These are phyloP conservation scores for Jaapia argillacea DNA, from an alignment of 768 basidiomycete genomes.

Conservation along the genomic window DNA sequence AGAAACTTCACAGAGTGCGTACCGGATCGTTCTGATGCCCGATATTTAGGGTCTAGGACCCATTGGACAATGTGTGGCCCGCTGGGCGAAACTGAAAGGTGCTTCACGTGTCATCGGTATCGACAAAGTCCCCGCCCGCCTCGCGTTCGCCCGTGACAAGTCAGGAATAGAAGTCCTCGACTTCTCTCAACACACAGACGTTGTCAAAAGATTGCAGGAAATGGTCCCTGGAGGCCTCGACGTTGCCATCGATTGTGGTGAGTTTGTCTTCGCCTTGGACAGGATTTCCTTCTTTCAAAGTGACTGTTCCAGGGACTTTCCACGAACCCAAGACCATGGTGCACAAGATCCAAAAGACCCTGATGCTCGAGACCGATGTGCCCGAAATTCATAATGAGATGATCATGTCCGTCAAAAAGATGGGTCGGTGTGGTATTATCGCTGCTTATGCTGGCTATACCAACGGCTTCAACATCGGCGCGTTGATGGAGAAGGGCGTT, in stretches of 20 bases:
- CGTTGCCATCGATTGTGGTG: slow-evolving; percentile 44
- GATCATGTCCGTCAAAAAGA: slow-evolving; percentile 33
- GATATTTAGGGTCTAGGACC: slow-evolving; percentile 47
- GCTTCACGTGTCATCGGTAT: slow-evolving; percentile 64
- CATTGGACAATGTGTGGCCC: slow-evolving; percentile 50
- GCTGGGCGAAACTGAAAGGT: slow-evolving; percentile 58
- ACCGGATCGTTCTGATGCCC: not conserved
- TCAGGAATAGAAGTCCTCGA: slow-evolving; percentile 46
- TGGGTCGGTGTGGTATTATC: slow-evolving; percentile 52
- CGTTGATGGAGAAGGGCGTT: slow-evolving; percentile 71
- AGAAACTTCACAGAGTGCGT: slow-evolving; percentile 10
- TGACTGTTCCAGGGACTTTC: slow-evolving; percentile 35
- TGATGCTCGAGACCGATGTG: slow-evolving; percentile 71
- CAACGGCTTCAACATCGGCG: slow-evolving; percentile 61
- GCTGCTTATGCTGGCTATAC: slow-evolving; percentile 61
- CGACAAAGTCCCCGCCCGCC: slow-evolving; percentile 46
- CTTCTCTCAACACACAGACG: slow-evolving; percentile 38
- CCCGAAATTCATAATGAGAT: slow-evolving; percentile 52
- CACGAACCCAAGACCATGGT: slow-evolving; percentile 57
- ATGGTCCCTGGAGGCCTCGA: slow-evolving; percentile 57
- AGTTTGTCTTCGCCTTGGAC: slow-evolving; percentile 10
- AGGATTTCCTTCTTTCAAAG: not conserved
- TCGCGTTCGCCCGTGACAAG: slow-evolving; percentile 34
- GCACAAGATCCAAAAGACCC: slow-evolving; percentile 58
- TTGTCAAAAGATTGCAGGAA: slow-evolving; percentile 47